Evolutionary conservation across 371 early-diverging fungal species (phyloP), one percentile per base, ranked within the genome.

Genomic region (Coemansia sp.): DNA sequence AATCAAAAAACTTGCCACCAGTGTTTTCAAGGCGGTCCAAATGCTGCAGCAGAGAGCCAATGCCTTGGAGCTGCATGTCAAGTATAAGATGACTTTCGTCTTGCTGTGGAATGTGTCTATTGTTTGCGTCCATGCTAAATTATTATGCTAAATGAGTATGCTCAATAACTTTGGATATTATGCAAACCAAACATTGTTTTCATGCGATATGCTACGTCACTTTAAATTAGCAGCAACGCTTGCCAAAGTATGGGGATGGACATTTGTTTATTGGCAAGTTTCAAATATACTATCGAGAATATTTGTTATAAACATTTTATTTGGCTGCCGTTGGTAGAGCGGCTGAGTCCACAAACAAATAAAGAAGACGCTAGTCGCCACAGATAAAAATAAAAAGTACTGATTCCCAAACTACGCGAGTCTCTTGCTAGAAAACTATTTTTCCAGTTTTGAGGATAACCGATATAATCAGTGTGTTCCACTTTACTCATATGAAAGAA

Each of bases 11-110:
- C 54, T 55, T 72, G 53, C 54, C 52, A 16, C 72, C 72, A 4
- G 68, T 61, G n/a, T 39, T 45, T 14, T 76, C 76, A 22, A 76
- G 68, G 13, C 68, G 67, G 16, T 72, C 67, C 34, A 76, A 45
- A 21, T 26, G 47, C 42, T 71, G 76, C 27, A 71, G 54, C 60
- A 76, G 59, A 11, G 59, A 42, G 26, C 26, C 45, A 7, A 68
- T 51, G 7, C 68, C 68, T 3, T 65, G 71, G 1, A 52, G 37
- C 63, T 76, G 76, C 5, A 52, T 31, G 8, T 74, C 74, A 26
- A 63, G 56, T 2, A 55, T 47, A 16, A 48, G 16, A 45, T 18
- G n/a, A 16, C 42, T 56, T 39, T 37, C 13, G 11, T 21, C 13
- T 29, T 37, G 58, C 22, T 58, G 58, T 14, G 22, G 40, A 2